A percentile compares a stretch with the other conserved stretches of the same genome.
phyloP scores from a whole-genome alignment of 495 filamentous ascomycete genomes.

The Copromyces sp. region DNA sequence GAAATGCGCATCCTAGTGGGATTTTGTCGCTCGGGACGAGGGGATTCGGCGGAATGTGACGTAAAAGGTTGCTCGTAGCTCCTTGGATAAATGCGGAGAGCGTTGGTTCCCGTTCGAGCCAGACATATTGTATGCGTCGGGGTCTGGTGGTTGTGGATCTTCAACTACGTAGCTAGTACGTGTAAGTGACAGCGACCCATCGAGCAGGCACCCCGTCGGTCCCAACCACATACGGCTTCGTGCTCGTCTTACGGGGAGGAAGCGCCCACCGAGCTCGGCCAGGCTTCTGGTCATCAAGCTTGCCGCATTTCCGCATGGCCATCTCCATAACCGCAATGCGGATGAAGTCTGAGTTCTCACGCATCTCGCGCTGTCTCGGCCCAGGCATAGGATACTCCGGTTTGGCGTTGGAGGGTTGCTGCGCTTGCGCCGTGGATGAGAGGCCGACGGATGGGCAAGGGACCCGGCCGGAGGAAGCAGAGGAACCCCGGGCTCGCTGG shows the following conservation, averaged over 20 bases:
- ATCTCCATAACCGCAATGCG: slow-evolving; percentile 92
- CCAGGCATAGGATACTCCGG: slow-evolving; percentile 31
- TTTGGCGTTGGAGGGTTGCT: slow-evolving; percentile 20
- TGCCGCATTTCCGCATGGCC: slow-evolving; percentile 89
- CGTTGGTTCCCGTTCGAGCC: background rate
- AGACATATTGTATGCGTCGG: background rate
- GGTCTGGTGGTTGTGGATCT: background rate
- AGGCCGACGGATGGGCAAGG: slow-evolving; percentile 23
- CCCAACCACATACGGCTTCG: slow-evolving; percentile 42
- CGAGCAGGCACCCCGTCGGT: slow-evolving; percentile 41
- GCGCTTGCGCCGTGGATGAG: slow-evolving; percentile 31
- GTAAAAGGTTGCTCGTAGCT: background rate
- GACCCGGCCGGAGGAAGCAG: slow-evolving; percentile 27
- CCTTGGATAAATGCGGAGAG: background rate
- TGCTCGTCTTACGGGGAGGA: slow-evolving; percentile 62
- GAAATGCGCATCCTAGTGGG: background rate
- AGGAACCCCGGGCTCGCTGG: slow-evolving; percentile 32
- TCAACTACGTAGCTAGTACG: background rate
- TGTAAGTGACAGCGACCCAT: slow-evolving; percentile 32
- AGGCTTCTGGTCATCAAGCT: slow-evolving; percentile 75
- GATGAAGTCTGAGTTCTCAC: slow-evolving; percentile 91
- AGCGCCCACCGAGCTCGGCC: slow-evolving; percentile 76
- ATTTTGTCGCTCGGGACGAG: background rate
- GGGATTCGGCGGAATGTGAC: background rate
- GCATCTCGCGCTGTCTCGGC: slow-evolving; percentile 72